Base-by-base conservation (phyloP, 331 rosid species). In the Acacia pycnantha region DNA sequence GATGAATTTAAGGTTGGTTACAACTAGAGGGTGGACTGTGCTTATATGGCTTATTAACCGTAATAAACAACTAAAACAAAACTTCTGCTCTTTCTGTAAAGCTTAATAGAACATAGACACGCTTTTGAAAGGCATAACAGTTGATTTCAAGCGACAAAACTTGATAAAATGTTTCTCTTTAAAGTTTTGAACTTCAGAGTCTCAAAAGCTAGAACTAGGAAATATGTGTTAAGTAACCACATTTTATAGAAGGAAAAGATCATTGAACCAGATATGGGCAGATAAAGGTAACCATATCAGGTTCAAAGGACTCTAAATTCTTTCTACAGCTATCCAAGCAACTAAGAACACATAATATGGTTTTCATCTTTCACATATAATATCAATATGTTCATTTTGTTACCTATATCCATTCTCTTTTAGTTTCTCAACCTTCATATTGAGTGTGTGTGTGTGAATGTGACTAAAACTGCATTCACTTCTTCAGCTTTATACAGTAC, bases 401-500 rank as follows among this genome's bases (percentile, higher is more conserved):
- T 44, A 70, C 29, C 54, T 43, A 12, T 67, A 31, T 72, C 65
- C 79, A 59, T 37, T 70, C 9, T 35, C 62, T 33, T 77, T 4
- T 62, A 6, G 7, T 48, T 21, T 77, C 24, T 18, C 31, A 58
- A 33, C 10, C 46, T 68, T 35, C 12, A 21, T 7, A 43, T 43
- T 43, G 46, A 8, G 46, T 43, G 46, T 8, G 44, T 41, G 26
- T 41, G 65, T 62, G 56, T 19, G 65, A 8, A 56, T 44, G 56
- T 62, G 58, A 50, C 50, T 54, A 43, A 72, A 66, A 46, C n/a
- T 76, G 21, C 69, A 54, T 9, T 47, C 73, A 53, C 65, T 77
- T 78, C 6, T 56, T 26, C 62, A 73, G 43, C 33, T 73, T 64
- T 69, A 92, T 74, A 92, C 79, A 58, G 83, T 78, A 70, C 88